These are phyloP conservation scores for Cardiospermum halicacabum DNA, from an alignment of 345 rosid species.

Conservation along the genomic window DNA sequence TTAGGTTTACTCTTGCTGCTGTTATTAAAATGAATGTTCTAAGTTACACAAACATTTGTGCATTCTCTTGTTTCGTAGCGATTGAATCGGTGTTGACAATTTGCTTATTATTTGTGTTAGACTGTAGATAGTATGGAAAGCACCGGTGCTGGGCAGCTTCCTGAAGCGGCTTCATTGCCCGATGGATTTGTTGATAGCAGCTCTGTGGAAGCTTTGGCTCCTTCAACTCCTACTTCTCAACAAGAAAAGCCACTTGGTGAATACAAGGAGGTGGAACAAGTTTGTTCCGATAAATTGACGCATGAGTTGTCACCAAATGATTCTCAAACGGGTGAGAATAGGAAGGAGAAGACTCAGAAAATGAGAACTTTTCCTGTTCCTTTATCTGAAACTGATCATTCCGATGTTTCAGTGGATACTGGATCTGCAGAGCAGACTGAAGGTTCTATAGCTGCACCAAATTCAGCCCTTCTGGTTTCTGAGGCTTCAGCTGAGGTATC, in stretches of 20 bases:
- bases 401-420: constrained; percentile 33
- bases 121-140: constrained; percentile 52
- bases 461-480: constrained; percentile 15
- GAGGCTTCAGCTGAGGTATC: constrained; percentile 25
- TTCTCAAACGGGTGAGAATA: constrained; percentile 23
- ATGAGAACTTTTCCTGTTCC: constrained; percentile 63
- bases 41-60: not conserved
- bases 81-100: not conserved
- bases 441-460: constrained; percentile 15
- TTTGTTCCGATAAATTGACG: constrained; percentile 15
- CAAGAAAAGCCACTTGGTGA: constrained; percentile 36
- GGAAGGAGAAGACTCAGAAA: constrained; percentile 43
- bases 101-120: not conserved
- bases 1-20: not conserved
- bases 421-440: constrained; percentile 25
- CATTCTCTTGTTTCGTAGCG: not conserved
- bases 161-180: constrained; percentile 87
- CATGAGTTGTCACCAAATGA: constrained; percentile 14
- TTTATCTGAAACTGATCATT: constrained; percentile 44
- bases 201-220: constrained; percentile 48
- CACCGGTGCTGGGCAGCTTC: constrained; percentile 59
- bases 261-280: constrained; percentile 26
- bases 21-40: not conserved
- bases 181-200: constrained; percentile 88
- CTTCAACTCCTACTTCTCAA: constrained; percentile 38